A percentile compares a stretch with the other conserved stretches of the same genome.
Conservation (phyloP, 805 yeast genomes). For the Starmerella bombi region DNA sequence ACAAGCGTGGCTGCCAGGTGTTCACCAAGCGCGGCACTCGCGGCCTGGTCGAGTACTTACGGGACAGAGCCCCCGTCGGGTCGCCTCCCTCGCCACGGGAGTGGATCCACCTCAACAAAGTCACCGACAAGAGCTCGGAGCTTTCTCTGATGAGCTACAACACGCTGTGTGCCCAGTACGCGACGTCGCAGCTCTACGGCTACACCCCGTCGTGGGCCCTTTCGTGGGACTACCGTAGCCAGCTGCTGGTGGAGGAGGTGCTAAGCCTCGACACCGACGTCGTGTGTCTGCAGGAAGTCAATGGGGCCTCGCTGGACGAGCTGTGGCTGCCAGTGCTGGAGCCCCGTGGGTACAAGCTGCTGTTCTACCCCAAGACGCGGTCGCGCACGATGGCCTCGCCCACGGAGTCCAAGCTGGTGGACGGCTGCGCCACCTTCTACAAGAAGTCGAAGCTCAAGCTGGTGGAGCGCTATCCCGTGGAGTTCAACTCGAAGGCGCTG, state of each 20-base stretch:
- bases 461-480: slow-evolving; percentile 58
- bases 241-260: slow-evolving; percentile 61
- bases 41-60: slow-evolving; percentile 61
- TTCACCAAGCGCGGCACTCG: slow-evolving; percentile 73
- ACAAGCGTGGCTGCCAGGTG: slow-evolving; percentile 32
- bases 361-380: slow-evolving; percentile 77
- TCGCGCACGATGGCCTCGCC: slow-evolving; percentile 68
- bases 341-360: slow-evolving; percentile 63
- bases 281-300: slow-evolving; percentile 91
- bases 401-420: slow-evolving; percentile 79
- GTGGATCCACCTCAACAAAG: slow-evolving; percentile 70
- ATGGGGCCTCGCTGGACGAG: slow-evolving; percentile 70
- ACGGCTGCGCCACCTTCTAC: slow-evolving; percentile 95
- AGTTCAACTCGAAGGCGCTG: slow-evolving; percentile 47
- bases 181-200: slow-evolving; percentile 80
- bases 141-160: slow-evolving; percentile 81
- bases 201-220: slow-evolving; percentile 97
- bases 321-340: slow-evolving; percentile 69
- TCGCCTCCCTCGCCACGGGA: slow-evolving; percentile 59
- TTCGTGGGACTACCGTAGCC: slow-evolving; percentile 80
- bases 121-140: slow-evolving; percentile 41
- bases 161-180: slow-evolving; percentile 89
- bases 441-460: slow-evolving; percentile 55
- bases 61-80: slow-evolving; percentile 68
- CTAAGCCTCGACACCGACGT: slow-evolving; percentile 55